Evolutionary conservation across 176 grass and related monocot genomes (phyloP).

Genomic region (Canna indica): DNA sequence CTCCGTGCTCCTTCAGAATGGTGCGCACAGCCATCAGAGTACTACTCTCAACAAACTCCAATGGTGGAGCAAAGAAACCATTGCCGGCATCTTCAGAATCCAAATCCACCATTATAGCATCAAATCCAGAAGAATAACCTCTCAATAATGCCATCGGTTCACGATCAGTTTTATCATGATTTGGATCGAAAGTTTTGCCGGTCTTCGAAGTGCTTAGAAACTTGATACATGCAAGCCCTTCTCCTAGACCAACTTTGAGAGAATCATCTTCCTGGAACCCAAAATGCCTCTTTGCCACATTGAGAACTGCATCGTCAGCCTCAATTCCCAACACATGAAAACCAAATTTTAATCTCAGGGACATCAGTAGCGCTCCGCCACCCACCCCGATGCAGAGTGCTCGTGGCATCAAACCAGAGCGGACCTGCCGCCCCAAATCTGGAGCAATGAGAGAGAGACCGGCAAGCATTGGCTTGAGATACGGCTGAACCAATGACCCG

Average conservation of each 20-base stretch:
- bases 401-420: slow-evolving; percentile 28
- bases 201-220: slow-evolving; percentile 12
- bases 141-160: not conserved
- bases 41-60: slow-evolving; percentile 43
- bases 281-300: slow-evolving; percentile 63
- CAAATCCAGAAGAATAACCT: slow-evolving; percentile 29
- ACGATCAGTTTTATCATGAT: not conserved
- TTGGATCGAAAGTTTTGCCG: not conserved
- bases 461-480: slow-evolving; percentile 61
- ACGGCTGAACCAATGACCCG: slow-evolving; percentile 49
- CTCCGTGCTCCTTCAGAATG: slow-evolving; percentile 36
- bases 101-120: slow-evolving; percentile 60
- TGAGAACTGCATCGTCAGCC: slow-evolving; percentile 42
- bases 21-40: slow-evolving; percentile 34
- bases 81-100: slow-evolving; percentile 57
- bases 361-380: slow-evolving; percentile 69
- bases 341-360: slow-evolving; percentile 37
- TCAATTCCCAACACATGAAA: slow-evolving; percentile 61
- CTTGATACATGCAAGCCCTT: slow-evolving; percentile 57
- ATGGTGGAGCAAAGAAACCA: slow-evolving; percentile 53
- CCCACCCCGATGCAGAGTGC: slow-evolving; percentile 70
- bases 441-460: slow-evolving; percentile 38
- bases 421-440: slow-evolving; percentile 22
- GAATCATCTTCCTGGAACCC: slow-evolving; percentile 65
- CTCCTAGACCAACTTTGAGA: slow-evolving; percentile 32